Evolutionary conservation across 2,329 filamentous ascomycete genomes (phyloP), one percentile per base, ranked within the genome.

Genomic region (Pleochaeta shiraiana): DNA sequence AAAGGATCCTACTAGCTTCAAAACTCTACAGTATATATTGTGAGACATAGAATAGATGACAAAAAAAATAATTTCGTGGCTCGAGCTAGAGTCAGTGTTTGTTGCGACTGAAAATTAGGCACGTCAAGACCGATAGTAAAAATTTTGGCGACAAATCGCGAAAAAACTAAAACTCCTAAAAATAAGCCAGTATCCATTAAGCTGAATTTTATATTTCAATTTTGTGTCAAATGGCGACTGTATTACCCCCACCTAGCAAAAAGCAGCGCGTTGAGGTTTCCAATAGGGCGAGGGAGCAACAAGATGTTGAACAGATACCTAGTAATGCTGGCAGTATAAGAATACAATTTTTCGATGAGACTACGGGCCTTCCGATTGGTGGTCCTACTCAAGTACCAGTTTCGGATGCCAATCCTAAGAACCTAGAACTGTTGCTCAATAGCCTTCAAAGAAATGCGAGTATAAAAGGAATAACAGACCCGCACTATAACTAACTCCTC

Each of bases 351-450:
- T 81, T 90, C 72, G 90, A 97, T 74, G 84, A 88, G 67, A 81
- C 72, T 86, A 96, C 75, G 82, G 88, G 70, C 79, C 87, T 79
- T 76, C 83, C 79, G 74, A 90, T 79, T 76, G 90, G 80, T 70
- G 71, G 69, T 3, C 72, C 71, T 80, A 73, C 85, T 61, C 79
- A 85, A 70, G 85, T 96, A 50, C 86, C 90, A 14, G 82, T 96
- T 34, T 86, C 86, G 65, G 87, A 96, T 77, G 87, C 92, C 1
- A 87, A 83, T 7, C 88, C 93, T 67, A 92, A 90, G 77, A 95
- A 96, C 70, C 81, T 97, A 3, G 92, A 93, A 64, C 81, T 91
- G 11, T 79, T 96, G 0, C 75, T 95, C 64, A 97, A 96, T 74
- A 90, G 87, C 2, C 77, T 96, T 50, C 81, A 95, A 73, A 87